phyloP scores from a whole-genome alignment of 192 early-diverging fungal genomes.

The Coemansia sp. region DNA sequence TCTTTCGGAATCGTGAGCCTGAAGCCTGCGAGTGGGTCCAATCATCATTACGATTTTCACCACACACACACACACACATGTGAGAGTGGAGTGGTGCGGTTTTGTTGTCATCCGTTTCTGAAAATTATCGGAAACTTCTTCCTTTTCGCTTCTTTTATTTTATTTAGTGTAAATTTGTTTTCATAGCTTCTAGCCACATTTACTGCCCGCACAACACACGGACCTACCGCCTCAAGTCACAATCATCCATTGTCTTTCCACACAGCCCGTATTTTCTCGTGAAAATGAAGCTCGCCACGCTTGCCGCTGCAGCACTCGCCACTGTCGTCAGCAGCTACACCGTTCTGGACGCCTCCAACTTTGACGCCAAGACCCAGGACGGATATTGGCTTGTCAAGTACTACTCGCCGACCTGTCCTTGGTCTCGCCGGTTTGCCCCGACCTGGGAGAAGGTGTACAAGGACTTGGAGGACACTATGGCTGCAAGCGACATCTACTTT shows the following conservation, averaged over 20 bases:
- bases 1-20: too few species aligned
- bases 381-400: constrained; percentile 57
- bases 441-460: constrained; percentile 52
- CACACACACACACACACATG: neutral
- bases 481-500: constrained; percentile 39
- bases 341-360: constrained; percentile 42
- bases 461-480: constrained; percentile 33
- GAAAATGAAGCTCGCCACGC: constrained; percentile 34
- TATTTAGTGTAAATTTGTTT: constrained; percentile 5
- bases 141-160: neutral
- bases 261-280: neutral
- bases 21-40: too few species aligned
- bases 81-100: neutral
- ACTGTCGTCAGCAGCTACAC: constrained; percentile 48
- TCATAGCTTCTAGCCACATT: neutral
- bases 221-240: too few species aligned
- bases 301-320: constrained; percentile 21
- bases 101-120: neutral
- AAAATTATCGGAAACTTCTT: neutral
- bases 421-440: constrained; percentile 55
- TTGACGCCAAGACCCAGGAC: constrained; percentile 35
- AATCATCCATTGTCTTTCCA: neutral
- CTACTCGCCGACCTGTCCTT: constrained; percentile 55
- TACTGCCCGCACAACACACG: neutral
- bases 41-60: too few species aligned